Evolutionary conservation across 495 filamentous ascomycete species (phyloP).

Genomic region (Lasiosphaeris hirsuta): DNA sequence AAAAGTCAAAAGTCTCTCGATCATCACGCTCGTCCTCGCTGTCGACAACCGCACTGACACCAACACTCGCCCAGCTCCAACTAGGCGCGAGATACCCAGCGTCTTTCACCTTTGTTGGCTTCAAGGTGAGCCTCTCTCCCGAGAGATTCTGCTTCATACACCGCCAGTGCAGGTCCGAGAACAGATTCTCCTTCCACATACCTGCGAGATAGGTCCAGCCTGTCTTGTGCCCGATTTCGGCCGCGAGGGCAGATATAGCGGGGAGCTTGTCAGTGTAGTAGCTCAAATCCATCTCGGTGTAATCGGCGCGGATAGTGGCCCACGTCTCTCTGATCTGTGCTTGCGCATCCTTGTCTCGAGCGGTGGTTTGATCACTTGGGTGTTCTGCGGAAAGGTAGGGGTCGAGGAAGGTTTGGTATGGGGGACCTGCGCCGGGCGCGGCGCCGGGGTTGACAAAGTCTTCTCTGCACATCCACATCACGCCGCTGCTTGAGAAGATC

Average conservation of each 20-base stretch:
- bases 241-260: constrained; percentile 7
- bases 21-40: constrained; percentile 1
- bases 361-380: neutral
- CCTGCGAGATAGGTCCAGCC: constrained; percentile 7
- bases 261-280: constrained; percentile 7
- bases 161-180: constrained; percentile 7
- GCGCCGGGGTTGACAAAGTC: constrained; percentile 2
- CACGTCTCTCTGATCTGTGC: neutral
- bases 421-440: constrained; percentile 1
- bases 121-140: neutral
- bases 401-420: constrained; percentile 1
- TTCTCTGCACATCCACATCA: constrained; percentile 11
- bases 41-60: neutral
- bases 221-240: constrained; percentile 1
- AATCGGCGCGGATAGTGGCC: constrained; percentile 3
- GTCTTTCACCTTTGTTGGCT: neutral
- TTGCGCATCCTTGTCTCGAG: neutral
- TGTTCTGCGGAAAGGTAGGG: neutral
- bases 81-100: constrained; percentile 2
- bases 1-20: neutral
- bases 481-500: constrained; percentile 7
- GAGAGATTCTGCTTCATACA: constrained; percentile 1
- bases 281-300: constrained; percentile 2
- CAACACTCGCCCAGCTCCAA: constrained; percentile 1
- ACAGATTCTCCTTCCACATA: constrained; percentile 7